Conservation (phyloP, 2,329 filamentous ascomycete species). For the Aspergillus versicolor region DNA sequence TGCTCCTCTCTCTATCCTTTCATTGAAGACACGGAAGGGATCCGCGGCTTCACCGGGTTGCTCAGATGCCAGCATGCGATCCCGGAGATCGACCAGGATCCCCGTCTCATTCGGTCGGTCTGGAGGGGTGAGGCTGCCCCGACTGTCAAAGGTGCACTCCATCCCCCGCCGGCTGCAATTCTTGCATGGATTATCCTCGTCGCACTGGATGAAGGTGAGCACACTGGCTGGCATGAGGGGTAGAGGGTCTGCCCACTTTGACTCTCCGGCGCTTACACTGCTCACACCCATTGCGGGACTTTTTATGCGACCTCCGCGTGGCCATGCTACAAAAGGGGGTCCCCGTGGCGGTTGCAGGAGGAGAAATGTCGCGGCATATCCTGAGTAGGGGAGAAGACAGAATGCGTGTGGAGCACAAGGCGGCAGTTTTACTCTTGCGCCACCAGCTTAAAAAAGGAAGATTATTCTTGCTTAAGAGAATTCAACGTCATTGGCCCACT, state of each 20-base stretch:
- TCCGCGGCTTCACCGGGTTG: no score
- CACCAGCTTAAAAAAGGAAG: no score
- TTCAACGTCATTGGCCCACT: no score
- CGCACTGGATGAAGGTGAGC: conserved; percentile 18
- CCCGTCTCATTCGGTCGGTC: conserved; percentile 6
- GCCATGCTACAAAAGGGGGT: background rate
- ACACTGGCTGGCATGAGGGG: background rate
- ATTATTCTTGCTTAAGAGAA: no score
- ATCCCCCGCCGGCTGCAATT: conserved; percentile 26
- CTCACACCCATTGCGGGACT: conserved; percentile 8
- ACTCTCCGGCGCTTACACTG: conserved; percentile 5
- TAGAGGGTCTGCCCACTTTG: background rate
- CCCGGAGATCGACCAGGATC: background rate
- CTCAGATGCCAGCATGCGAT: background rate
- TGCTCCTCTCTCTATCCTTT: background rate
- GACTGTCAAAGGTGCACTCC: conserved; percentile 14
- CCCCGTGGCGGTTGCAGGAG: no score
- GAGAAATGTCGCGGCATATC: no score
- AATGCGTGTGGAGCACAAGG: no score
- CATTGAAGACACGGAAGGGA: no score
- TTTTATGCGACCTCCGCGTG: conserved; percentile 2
- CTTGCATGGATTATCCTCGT: conserved; percentile 26
- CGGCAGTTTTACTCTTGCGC: no score
- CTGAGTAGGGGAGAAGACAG: no score
- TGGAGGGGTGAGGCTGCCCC: background rate